phyloP scores from a whole-genome alignment of 495 filamentous ascomycete genomes.

The Penicillium longicatenatum region DNA sequence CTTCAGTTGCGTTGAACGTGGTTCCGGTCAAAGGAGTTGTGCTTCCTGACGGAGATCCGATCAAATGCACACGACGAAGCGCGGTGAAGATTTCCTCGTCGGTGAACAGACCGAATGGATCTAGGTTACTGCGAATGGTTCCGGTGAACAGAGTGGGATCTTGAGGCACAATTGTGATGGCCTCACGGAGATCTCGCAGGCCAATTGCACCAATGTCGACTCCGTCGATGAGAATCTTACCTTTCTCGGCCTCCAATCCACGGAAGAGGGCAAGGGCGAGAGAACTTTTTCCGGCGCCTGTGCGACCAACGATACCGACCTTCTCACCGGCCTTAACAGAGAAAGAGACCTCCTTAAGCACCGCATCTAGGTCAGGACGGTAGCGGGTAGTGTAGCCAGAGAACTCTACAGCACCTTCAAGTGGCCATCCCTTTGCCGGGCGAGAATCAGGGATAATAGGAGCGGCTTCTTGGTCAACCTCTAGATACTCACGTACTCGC shows the following conservation, averaged over 20 bases:
- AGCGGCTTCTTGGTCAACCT: constrained; percentile 90
- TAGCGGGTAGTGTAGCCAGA: constrained; percentile 87
- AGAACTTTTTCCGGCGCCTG: constrained; percentile 96
- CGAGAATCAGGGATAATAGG: constrained; percentile 76
- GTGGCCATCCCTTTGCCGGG: constrained; percentile 81
- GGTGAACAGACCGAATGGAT: constrained; percentile 89
- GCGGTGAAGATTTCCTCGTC: constrained; percentile 90
- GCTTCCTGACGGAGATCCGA: constrained; percentile 59
- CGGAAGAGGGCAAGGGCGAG: constrained; percentile 95
- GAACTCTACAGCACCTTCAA: constrained; percentile 83
- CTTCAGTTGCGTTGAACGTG: constrained; percentile 32
- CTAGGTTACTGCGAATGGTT: constrained; percentile 91
- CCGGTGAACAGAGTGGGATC: constrained; percentile 97
- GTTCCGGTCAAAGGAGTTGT: constrained; percentile 45
- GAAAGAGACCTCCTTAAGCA: constrained; percentile 82
- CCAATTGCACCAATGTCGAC: constrained; percentile 89
- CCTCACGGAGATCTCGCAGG: constrained; percentile 85
- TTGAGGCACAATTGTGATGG: constrained; percentile 97
- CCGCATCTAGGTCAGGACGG: constrained; percentile 80
- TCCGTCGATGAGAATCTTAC: constrained; percentile 87
- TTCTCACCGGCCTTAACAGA: constrained; percentile 86
- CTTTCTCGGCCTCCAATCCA: constrained; percentile 89
- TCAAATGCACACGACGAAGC: constrained; percentile 87
- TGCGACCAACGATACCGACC: constrained; percentile 95
- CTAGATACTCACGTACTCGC: constrained; percentile 93